Conservation (phyloP, 164 flowering plant genomes). For the Stephania yunnanensis region DNA sequence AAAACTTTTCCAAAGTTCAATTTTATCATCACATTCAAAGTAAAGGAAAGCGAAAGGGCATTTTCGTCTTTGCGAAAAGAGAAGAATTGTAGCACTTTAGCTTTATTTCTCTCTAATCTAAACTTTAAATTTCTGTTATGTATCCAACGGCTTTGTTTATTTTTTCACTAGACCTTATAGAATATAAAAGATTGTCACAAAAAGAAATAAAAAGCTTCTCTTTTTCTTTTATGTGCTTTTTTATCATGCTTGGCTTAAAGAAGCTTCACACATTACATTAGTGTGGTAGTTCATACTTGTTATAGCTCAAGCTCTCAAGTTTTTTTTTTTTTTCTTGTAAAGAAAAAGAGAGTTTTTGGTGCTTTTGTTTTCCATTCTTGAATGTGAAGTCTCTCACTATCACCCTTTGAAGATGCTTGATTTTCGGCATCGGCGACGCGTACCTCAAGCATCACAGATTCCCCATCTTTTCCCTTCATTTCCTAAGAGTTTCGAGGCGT, state of each 20-base stretch:
- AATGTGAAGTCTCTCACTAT: conserved; percentile 56
- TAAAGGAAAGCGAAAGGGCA: conserved; percentile 49
- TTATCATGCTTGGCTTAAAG: conserved; percentile 16
- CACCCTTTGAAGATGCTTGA: conserved; percentile 44
- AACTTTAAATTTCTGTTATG: conserved; percentile 57
- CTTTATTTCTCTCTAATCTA: conserved; percentile 33
- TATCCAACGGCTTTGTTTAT: conserved; percentile 43
- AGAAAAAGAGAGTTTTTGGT: conserved; percentile 24
- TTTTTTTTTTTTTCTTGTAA: background rate
- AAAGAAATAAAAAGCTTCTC: background rate
- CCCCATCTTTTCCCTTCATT: conserved; percentile 37
- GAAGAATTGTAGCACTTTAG: conserved; percentile 39
- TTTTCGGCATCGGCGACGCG: conserved; percentile 26
- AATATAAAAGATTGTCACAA: background rate
- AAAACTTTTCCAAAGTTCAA: conserved; percentile 7
- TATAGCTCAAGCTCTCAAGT: background rate
- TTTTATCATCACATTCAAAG: conserved; percentile 10
- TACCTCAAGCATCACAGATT: conserved; percentile 51
- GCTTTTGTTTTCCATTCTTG: conserved; percentile 44
- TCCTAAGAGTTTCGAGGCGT: conserved; percentile 21
- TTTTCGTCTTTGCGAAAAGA: conserved; percentile 34
- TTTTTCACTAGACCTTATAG: background rate
- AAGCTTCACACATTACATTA: conserved; percentile 10
- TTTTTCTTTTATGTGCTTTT: conserved; percentile 18
- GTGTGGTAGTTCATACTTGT: conserved; percentile 1